Conservation (phyloP, 1,284 basidiomycete genomes). For the Lignosus rhinocerotis region DNA sequence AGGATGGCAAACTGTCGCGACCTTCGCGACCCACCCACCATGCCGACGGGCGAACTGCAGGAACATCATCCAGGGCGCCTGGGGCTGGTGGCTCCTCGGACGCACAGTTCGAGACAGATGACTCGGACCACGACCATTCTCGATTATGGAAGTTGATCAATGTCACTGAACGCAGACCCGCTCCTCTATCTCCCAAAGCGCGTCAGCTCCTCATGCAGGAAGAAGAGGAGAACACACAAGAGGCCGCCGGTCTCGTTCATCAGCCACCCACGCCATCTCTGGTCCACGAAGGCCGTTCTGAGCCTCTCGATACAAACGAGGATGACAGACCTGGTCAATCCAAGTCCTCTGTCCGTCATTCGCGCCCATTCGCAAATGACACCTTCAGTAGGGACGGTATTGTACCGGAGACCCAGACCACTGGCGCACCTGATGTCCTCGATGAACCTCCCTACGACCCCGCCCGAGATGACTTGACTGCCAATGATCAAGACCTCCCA, state of each 20-base stretch:
- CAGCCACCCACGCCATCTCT: background rate
- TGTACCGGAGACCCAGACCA: conserved; percentile 22
- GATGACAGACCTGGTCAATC: conserved; percentile 1
- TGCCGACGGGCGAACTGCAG: background rate
- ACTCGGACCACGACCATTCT: background rate
- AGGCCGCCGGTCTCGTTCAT: conserved; percentile 9
- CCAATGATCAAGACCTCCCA: background rate
- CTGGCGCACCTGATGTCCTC: background rate
- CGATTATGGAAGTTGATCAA: background rate
- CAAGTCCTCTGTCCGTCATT: background rate
- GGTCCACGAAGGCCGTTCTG: background rate
- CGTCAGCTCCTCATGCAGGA: conserved; percentile 16
- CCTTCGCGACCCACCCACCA: background rate
- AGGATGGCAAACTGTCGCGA: background rate
- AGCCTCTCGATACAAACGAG: background rate
- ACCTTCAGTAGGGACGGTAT: conserved; percentile 24
- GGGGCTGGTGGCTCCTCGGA: background rate
- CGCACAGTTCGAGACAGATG: background rate
- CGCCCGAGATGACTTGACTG: background rate
- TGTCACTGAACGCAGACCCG: background rate
- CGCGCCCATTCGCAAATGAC: conserved; percentile 15
- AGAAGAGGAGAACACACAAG: conserved; percentile 24
- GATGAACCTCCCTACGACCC: background rate
- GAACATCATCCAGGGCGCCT: background rate
- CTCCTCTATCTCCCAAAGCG: background rate